phyloP scores from a whole-genome alignment of 2,329 filamentous ascomycete genomes.

The Tolypocladium endophyticum region DNA sequence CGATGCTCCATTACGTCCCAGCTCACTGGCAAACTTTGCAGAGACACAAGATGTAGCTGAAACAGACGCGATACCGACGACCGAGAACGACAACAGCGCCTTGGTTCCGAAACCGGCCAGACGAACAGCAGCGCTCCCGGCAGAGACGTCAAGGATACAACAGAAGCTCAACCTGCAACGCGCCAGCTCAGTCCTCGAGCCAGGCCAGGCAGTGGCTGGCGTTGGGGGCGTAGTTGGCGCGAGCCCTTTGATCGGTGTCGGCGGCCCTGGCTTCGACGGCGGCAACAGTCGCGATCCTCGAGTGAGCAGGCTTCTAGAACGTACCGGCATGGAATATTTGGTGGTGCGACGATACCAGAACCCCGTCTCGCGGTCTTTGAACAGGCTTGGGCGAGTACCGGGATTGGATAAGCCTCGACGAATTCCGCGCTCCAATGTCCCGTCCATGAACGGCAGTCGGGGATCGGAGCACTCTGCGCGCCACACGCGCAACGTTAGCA shows the following conservation, averaged over 20 bases:
- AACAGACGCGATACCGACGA: constrained; percentile 12
- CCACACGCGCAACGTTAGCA: constrained; percentile 28
- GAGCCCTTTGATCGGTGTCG: constrained; percentile 39
- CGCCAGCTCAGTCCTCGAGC: constrained; percentile 62
- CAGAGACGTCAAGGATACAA: constrained; percentile 57
- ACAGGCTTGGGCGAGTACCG: constrained; percentile 33
- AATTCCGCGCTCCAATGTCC: constrained; percentile 32
- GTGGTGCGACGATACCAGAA: constrained; percentile 64
- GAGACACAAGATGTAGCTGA: constrained; percentile 12
- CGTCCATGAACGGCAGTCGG: constrained; percentile 26
- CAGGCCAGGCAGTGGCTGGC: constrained; percentile 33
- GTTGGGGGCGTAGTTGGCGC: constrained; percentile 28
- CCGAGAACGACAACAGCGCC: constrained; percentile 30
- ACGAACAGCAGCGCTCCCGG: constrained; percentile 28
- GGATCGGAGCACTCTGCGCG: constrained; percentile 17
- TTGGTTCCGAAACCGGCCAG: constrained; percentile 33
- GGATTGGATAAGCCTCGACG: constrained; percentile 38
- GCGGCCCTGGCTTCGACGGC: constrained; percentile 44
- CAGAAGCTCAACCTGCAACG: constrained; percentile 68
- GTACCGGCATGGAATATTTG: constrained; percentile 63
- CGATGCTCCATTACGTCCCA: constrained; percentile 26
- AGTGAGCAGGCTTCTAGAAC: constrained; percentile 54
- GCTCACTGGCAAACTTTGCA: constrained; percentile 28
- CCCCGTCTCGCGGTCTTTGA: constrained; percentile 53
- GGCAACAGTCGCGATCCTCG: constrained; percentile 45